Evolutionary conservation across 2,329 filamentous ascomycete species (phyloP).

Genomic region (Lecanoromycetidae sp.): DNA sequence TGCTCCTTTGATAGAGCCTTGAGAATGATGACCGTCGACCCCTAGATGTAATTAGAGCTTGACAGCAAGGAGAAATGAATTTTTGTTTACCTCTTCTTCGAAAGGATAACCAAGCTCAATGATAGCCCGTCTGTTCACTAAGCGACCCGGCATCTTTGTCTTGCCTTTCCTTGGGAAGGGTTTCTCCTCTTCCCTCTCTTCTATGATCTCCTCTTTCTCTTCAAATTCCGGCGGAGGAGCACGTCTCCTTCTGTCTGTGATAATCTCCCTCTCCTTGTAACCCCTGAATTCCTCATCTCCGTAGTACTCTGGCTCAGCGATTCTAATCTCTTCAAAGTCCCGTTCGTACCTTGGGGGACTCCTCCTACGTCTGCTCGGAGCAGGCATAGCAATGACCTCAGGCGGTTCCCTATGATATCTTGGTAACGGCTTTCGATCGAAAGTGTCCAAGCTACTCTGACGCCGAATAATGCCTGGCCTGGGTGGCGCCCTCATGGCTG

Average conservation of each 20-base stretch:
- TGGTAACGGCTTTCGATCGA: conserved; percentile 59
- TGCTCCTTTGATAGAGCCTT: conserved; percentile 80
- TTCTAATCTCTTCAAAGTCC: conserved; percentile 56
- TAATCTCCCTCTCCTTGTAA: conserved; percentile 51
- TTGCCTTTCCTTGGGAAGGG: conserved; percentile 71
- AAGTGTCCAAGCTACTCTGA: conserved; percentile 83
- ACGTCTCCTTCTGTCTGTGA: conserved; percentile 28
- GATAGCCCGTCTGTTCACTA: conserved; percentile 70
- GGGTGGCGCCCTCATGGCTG: conserved; percentile 41
- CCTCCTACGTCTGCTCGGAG: conserved; percentile 41
- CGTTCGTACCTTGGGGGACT: conserved; percentile 47
- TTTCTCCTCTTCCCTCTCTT: conserved; percentile 27
- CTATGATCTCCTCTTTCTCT: conserved; percentile 5
- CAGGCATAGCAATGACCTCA: conserved; percentile 57
- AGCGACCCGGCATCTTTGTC: conserved; percentile 69
- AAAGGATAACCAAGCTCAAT: conserved; percentile 78
- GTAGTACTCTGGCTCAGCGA: conserved; percentile 56
- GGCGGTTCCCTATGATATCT: conserved; percentile 38
- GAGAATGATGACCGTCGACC: conserved; percentile 66
- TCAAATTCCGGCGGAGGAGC: conserved; percentile 18
- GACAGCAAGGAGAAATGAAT: not conserved
- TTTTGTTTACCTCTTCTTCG: conserved; percentile 59
- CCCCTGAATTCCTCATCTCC: conserved; percentile 61
- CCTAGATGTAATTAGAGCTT: conserved; percentile 41
- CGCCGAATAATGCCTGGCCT: conserved; percentile 62